Evolutionary conservation across 1,284 basidiomycete genomes (phyloP), one percentile per base, ranked within the genome.

Genomic region (Fomitopsis palustris): DNA sequence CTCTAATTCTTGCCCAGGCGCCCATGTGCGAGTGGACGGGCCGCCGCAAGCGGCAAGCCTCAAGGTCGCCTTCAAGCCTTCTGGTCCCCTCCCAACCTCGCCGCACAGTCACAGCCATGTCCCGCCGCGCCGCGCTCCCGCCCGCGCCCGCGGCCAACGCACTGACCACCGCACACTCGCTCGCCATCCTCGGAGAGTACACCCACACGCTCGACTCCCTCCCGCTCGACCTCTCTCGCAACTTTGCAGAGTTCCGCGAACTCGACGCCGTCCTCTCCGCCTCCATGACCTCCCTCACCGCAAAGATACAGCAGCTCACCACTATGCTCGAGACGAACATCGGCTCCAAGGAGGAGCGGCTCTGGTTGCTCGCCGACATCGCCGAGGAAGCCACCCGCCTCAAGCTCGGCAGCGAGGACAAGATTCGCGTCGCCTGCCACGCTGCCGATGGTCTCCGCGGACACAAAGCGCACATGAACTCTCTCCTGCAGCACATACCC

Each of bases 371-470:
- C 61, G 85, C 88, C 61, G 93, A 97, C 72, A 95, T 98, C 68
- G 94, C 95, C 10, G 95, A 98, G 62, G 96, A 98, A 74, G 94
- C 95, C 0, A 79, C 84, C 42, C 84, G 92, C 53, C 93, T 98
- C 77, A 95, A 95, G 74, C 86, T 96, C 60, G 97, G 97, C 41
- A 94, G 93, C 47, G 97, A 99, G 74, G 96, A 99, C 86, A 99
- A 99, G 82, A 98, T 99, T 72, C 86, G 96, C 68, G 95, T 98
- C 60, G 95, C 95, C 10, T 94, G 91, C 65, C 92, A 92, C 66
- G 96, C 96, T 10, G 94, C 95, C 56, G 96, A 99, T 76, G 92
- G 86, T 75, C 83, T 96, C 70, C 85, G 86, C 63, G 77, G 79
- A 4, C 92, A 95, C 73, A 81, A 84, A 58, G 72, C 75, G 56